Evolutionary conservation across 768 basidiomycete species (phyloP).

Genomic region (Boletus vinaceobasis): DNA sequence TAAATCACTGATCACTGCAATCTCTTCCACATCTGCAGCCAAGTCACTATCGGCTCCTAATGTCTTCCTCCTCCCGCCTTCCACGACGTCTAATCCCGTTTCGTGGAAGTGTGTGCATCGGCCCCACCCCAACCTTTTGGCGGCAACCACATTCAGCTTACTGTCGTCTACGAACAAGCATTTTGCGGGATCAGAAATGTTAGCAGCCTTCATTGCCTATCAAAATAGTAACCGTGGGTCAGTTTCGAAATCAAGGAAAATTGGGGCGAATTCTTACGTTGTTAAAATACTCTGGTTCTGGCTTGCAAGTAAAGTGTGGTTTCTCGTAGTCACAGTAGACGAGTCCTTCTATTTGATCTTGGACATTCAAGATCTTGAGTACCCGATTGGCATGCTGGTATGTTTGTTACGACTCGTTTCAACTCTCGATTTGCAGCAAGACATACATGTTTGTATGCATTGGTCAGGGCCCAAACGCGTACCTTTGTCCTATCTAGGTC

Average conservation of each 20-base stretch:
- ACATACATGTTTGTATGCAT: conserved; percentile 70
- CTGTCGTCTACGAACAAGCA: conserved; percentile 83
- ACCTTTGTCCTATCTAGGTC: conserved; percentile 76
- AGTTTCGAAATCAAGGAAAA: neutral
- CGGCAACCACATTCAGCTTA: conserved; percentile 63
- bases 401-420: conserved; percentile 4
- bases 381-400: conserved; percentile 78
- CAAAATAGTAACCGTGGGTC: neutral
- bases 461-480: conserved; percentile 84
- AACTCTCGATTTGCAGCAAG: conserved; percentile 13
- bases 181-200: conserved; percentile 59
- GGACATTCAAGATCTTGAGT: conserved; percentile 65
- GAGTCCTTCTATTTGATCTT: conserved; percentile 69
- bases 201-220: conserved; percentile 65
- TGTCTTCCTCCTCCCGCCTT: conserved; percentile 56
- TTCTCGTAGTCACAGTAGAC: conserved; percentile 76
- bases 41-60: conserved; percentile 37
- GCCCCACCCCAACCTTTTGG: conserved; percentile 64
- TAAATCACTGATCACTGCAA: conserved; percentile 52
- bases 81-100: conserved; percentile 55
- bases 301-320: conserved; percentile 74
- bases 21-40: conserved; percentile 39
- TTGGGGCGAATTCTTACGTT: conserved; percentile 38
- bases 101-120: conserved; percentile 77
- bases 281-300: conserved; percentile 67